Base-by-base conservation (phyloP, 1,284 basidiomycete genomes). In the Apiotrichum brassicae region DNA sequence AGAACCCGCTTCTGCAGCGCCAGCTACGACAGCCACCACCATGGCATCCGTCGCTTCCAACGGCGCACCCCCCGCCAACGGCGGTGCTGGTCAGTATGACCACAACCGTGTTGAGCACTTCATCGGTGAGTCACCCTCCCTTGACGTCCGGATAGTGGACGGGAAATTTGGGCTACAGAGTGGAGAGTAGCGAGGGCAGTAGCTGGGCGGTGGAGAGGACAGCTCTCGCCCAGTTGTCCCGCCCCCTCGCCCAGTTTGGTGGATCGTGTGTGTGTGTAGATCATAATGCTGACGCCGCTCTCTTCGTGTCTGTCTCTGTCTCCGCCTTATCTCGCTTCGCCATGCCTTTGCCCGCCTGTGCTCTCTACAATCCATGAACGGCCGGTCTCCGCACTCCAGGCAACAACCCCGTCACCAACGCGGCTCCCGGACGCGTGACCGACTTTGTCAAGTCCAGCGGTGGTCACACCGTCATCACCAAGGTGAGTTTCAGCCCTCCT, bases 391-490 rank as follows among this genome's bases (percentile, higher is more conserved):
- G 35, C 18, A 9, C 14, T 25, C 39, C 64, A 97, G 95, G 95
- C 68, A 92, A 89, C 50, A 95, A 97, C 76, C 82, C 87, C 33
- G 73, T 97, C 59, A 88, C 93, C 49, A 82, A 80, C 54, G 93
- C 93, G 28, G 77, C 86, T 16, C 76, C 84, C 25, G 81, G 88
- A 51, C 80, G 80, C 51, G 85, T 98, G 40, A 79, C 84, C 57
- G 92, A 97, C 76, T 98, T 95, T 75, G 92, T 98, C 50, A 86
- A 87, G 70, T 77, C 78, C 46, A 79, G 93, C 71, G 92, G 91
- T 28, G 95, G 95, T 58, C 95, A 99, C 76, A 95, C 93, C 30
- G 93, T 98, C 56, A 97, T 99, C 73, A 97, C 91, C 56, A 98
- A 97, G 79, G 94, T 95, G 49, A 51, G 79, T 58, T n/a, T n/a